Evolutionary conservation across 2,329 filamentous ascomycete genomes (phyloP).

Genomic region (Beauveria varroae): DNA sequence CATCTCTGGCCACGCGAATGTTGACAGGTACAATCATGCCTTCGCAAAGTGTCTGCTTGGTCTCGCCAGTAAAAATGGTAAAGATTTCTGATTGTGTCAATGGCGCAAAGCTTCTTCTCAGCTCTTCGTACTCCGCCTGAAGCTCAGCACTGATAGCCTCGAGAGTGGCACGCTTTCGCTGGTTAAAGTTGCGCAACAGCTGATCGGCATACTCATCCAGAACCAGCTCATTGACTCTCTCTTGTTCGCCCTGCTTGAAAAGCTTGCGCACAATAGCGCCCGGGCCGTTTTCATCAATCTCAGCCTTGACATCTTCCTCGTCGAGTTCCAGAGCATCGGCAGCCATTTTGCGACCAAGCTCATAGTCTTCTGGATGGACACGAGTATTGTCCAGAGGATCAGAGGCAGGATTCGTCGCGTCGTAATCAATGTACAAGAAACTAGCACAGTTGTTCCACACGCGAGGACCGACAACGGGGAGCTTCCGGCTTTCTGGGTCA

Average conservation of each 20-base stretch:
- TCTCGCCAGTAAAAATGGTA: constrained; percentile 95
- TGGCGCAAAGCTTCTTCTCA: constrained; percentile 70
- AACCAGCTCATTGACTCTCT: constrained; percentile 92
- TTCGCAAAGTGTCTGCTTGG: constrained; percentile 69
- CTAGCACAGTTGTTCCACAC: constrained; percentile 97
- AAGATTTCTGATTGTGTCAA: constrained; percentile 75
- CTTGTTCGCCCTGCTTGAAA: constrained; percentile 88
- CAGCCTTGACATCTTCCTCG: constrained; percentile 94
- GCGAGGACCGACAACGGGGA: constrained; percentile 75
- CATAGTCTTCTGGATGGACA: constrained; percentile 97
- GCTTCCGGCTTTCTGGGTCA: constrained; percentile 69
- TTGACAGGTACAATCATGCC: constrained; percentile 91
- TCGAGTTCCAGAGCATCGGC: constrained; percentile 94
- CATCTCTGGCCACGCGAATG: constrained; percentile 80
- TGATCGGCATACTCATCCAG: constrained; percentile 96
- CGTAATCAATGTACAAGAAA: constrained; percentile 86
- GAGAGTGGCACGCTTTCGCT: constrained; percentile 88
- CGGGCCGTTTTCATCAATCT: constrained; percentile 81
- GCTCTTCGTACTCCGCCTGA: constrained; percentile 87
- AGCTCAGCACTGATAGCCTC: constrained; percentile 94
- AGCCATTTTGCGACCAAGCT: constrained; percentile 95
- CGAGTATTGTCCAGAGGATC: constrained; percentile 95
- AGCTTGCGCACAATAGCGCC: constrained; percentile 90
- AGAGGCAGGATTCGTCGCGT: constrained; percentile 69
- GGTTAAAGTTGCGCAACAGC: constrained; percentile 84